phyloP scores from a whole-genome alignment of 768 basidiomycete genomes.

The Mycena metata region DNA sequence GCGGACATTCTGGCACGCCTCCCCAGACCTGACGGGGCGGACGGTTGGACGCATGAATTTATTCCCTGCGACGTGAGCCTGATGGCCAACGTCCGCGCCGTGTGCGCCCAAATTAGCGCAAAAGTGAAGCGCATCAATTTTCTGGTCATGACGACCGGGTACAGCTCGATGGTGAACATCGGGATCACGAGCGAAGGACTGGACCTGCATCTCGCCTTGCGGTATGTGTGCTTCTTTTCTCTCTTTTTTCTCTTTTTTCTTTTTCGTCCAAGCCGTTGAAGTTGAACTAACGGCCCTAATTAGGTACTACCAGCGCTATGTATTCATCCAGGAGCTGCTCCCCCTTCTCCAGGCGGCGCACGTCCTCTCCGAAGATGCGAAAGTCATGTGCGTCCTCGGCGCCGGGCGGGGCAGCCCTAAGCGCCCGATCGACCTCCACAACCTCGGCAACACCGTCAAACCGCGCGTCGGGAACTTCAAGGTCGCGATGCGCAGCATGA shows the following conservation, averaged over 20 bases:
- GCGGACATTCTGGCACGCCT: slow-evolving; percentile 47
- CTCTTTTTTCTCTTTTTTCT: too few relatives aligned
- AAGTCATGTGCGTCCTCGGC: slow-evolving; percentile 51
- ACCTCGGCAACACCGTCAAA: slow-evolving; percentile 36
- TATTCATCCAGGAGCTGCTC: slow-evolving; percentile 50
- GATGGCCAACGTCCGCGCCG: slow-evolving; percentile 6
- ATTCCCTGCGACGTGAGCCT: slow-evolving; percentile 48
- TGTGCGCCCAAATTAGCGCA: neutral
- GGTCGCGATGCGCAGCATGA: slow-evolving; percentile 26
- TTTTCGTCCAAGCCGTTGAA: too few relatives aligned
- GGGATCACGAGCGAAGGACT: slow-evolving; percentile 34
- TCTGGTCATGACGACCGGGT: slow-evolving; percentile 43
- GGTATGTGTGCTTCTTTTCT: slow-evolving; percentile 29
- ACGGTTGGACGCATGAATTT: slow-evolving; percentile 43
- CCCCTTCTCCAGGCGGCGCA: slow-evolving; percentile 49
- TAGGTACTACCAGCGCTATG: slow-evolving; percentile 52
- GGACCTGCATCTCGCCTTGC: slow-evolving; percentile 17
- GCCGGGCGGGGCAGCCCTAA: slow-evolving; percentile 41
- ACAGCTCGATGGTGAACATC: slow-evolving; percentile 19
- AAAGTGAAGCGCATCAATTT: slow-evolving; percentile 50
- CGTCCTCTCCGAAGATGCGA: slow-evolving; percentile 49
- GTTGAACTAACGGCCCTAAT: too few relatives aligned
- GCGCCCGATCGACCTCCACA: slow-evolving; percentile 34
- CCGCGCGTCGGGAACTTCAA: slow-evolving; percentile 10
- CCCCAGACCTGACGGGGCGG: slow-evolving; percentile 30